Evolutionary conservation across 1,139 yeast genomes (phyloP).

Genomic region (Zygoascus meyerae): DNA sequence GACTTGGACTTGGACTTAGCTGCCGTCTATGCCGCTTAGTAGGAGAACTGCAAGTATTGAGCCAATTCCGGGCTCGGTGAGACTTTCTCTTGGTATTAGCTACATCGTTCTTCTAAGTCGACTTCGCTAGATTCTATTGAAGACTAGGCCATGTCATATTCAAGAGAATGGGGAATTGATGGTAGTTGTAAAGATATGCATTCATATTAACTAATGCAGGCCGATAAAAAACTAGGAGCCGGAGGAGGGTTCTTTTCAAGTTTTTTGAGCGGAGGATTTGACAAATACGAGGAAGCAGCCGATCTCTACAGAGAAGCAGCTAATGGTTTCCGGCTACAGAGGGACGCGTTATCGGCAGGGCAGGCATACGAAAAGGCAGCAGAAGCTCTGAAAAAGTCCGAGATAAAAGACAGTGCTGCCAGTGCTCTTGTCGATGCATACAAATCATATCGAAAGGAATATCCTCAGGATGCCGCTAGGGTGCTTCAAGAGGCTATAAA

Average conservation of each 20-base stretch:
- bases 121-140: no score
- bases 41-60: no score
- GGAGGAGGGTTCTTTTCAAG: constrained; percentile 70
- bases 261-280: constrained; percentile 63
- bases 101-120: no score
- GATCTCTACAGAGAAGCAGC: constrained; percentile 90
- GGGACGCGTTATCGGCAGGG: constrained; percentile 64
- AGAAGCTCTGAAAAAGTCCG: constrained; percentile 64
- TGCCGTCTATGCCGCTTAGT: no score
- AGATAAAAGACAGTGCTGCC: constrained; percentile 85
- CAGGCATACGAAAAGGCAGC: constrained; percentile 83
- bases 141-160: no score
- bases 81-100: no score
- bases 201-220: constrained; percentile 34
- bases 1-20: no score
- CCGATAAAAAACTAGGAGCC: constrained; percentile 55
- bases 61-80: no score
- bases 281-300: constrained; percentile 82
- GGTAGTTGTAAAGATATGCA: not conserved
- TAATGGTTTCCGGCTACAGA: constrained; percentile 70
- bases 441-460: constrained; percentile 71
- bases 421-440: constrained; percentile 86
- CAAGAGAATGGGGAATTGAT: no score
- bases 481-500: constrained; percentile 73
- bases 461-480: constrained; percentile 72